Percentiles rank a stretch among this genome's conserved stretches.
phyloP scores from a whole-genome alignment of 1,284 basidiomycete species.

The Ceratobasidium sp. region DNA sequence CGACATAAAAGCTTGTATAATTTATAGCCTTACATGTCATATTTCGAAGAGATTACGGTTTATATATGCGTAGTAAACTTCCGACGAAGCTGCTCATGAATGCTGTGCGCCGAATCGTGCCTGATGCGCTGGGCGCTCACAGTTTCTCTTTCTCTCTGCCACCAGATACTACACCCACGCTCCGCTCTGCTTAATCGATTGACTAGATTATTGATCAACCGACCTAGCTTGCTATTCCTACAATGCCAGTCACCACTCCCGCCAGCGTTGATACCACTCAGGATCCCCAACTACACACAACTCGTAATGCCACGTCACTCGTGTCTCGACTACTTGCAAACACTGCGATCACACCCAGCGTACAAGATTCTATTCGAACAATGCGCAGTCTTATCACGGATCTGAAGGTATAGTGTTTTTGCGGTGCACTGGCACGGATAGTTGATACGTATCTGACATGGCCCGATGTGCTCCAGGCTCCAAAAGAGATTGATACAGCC shows the following conservation, averaged over 20 bases:
- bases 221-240: neutral
- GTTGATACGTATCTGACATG: neutral
- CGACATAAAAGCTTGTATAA: too few species aligned
- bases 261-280: neutral
- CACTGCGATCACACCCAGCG: neutral
- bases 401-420: neutral
- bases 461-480: neutral
- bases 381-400: neutral
- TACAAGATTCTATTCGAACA: neutral
- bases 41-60: too few species aligned
- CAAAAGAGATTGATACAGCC: neutral
- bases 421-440: neutral
- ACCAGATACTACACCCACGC: too few species aligned
- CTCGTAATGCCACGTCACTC: neutral
- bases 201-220: neutral
- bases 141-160: too few species aligned
- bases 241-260: neutral
- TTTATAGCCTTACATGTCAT: too few species aligned
- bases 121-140: too few species aligned
- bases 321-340: neutral
- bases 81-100: neutral
- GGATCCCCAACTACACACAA: neutral
- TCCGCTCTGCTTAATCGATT: too few species aligned
- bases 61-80: neutral
- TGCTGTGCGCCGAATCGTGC: too few species aligned